These are phyloP conservation scores for Lophiotrema nucula DNA, from an alignment of 495 filamentous ascomycete species.

Conservation along the genomic window DNA sequence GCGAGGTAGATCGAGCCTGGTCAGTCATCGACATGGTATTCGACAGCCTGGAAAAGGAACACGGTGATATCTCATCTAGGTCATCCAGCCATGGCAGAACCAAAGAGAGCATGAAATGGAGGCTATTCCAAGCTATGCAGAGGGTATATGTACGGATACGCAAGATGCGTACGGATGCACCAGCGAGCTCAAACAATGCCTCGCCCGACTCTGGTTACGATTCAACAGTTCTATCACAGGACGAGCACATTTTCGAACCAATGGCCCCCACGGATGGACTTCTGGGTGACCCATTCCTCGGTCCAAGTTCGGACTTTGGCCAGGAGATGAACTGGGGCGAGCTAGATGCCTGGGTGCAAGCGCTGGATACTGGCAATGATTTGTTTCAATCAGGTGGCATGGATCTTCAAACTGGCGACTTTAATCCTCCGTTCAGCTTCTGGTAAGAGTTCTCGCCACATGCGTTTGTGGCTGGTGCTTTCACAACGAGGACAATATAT, in stretches of 20 bases:
- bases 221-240: neutral
- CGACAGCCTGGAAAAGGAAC: neutral
- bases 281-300: neutral
- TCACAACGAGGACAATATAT: too few species aligned
- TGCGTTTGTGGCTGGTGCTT: too few species aligned
- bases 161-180: neutral
- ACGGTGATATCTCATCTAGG: neutral
- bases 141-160: neutral
- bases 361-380: too few species aligned
- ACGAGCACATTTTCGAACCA: too few species aligned
- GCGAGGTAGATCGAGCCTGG: constrained; percentile 21
- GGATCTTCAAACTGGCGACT: too few species aligned
- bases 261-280: neutral
- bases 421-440: too few species aligned
- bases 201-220: neutral
- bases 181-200: neutral
- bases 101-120: neutral
- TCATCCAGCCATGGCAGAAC: too few species aligned
- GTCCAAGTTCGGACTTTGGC: neutral
- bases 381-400: too few species aligned
- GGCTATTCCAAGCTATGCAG: neutral
- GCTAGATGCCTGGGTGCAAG: neutral
- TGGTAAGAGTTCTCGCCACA: too few species aligned
- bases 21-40: constrained; percentile 15
- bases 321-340: neutral